These are phyloP conservation scores for Penicillium malachiteum DNA, from an alignment of 495 filamentous ascomycete genomes.

Conservation along the genomic window DNA sequence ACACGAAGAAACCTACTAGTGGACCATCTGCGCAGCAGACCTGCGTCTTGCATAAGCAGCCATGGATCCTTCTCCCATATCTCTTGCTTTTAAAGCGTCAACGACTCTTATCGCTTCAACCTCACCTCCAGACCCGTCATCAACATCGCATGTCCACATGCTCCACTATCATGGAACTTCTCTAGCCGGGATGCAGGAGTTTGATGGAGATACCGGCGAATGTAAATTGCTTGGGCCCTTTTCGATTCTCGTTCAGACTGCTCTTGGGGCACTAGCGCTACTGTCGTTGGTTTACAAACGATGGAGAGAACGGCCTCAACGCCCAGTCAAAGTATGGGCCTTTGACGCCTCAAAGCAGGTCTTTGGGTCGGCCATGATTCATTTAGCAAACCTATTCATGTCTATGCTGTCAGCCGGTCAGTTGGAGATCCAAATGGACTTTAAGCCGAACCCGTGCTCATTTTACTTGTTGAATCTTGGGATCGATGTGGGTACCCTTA, in stretches of 20 bases:
- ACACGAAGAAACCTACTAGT: background rate
- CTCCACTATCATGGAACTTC: constrained; percentile 19
- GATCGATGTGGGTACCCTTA: constrained; percentile 74
- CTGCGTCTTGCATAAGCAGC: background rate
- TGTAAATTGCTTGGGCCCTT: constrained; percentile 83
- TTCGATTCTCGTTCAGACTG: constrained; percentile 83
- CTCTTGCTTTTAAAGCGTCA: constrained; percentile 20
- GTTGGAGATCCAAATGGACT: constrained; percentile 57
- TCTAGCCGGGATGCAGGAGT: constrained; percentile 6
- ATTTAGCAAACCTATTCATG: constrained; percentile 89
- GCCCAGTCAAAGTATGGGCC: constrained; percentile 91
- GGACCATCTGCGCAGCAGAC: too few species aligned
- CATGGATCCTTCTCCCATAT: background rate
- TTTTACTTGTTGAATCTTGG: constrained; percentile 92
- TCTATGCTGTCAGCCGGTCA: constrained; percentile 89
- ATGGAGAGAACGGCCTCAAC: constrained; percentile 85
- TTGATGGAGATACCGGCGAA: constrained; percentile 56
- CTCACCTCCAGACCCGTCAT: constrained; percentile 12
- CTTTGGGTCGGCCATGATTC: constrained; percentile 86
- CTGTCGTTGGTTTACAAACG: constrained; percentile 88
- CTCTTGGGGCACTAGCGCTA: constrained; percentile 80
- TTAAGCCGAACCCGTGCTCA: constrained; percentile 88
- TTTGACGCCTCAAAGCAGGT: constrained; percentile 98
- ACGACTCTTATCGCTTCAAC: constrained; percentile 20
- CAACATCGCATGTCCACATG: constrained; percentile 12